Evolutionary conservation across 192 early-diverging fungal genomes (phyloP).

Genomic region (Oehlia diaphana): DNA sequence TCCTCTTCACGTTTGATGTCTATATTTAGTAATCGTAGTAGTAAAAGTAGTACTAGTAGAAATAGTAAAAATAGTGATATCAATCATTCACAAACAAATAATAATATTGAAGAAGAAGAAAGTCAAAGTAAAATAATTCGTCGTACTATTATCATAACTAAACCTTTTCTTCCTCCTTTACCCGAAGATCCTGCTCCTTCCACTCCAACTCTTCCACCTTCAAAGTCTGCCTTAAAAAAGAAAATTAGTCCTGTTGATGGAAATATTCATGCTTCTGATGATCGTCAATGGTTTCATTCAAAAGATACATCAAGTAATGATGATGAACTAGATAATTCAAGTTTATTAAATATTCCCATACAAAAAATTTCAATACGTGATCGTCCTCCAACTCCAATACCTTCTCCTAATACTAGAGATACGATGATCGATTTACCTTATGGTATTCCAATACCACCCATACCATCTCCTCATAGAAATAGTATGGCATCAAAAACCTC

Average conservation of each 20-base stretch:
- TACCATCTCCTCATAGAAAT: slow-evolving; percentile 2
- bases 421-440: slow-evolving; percentile 12
- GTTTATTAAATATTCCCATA: neutral
- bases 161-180: slow-evolving; percentile 24
- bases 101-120: neutral
- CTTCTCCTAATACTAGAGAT: slow-evolving; percentile 7
- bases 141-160: slow-evolving; percentile 30
- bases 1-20: slow-evolving; percentile 16
- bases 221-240: neutral
- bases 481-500: slow-evolving; percentile 14
- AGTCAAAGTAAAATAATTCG: slow-evolving; percentile 6
- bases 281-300: slow-evolving; percentile 15
- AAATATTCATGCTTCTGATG: slow-evolving; percentile 22
- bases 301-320: neutral
- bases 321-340: neutral
- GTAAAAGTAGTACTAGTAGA: slow-evolving; percentile 17
- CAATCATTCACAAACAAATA: neutral
- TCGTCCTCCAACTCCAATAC: slow-evolving; percentile 25
- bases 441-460: slow-evolving; percentile 32
- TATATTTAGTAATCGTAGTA: slow-evolving; percentile 3
- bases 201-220: neutral
- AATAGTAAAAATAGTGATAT: slow-evolving; percentile 5
- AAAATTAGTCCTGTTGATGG: neutral
- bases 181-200: slow-evolving; percentile 2
- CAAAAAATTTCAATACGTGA: slow-evolving; percentile 5